These are phyloP conservation scores for Fomitiporia mediterranea DNA, from an alignment of 1,284 basidiomycete species.

Conservation along the genomic window DNA sequence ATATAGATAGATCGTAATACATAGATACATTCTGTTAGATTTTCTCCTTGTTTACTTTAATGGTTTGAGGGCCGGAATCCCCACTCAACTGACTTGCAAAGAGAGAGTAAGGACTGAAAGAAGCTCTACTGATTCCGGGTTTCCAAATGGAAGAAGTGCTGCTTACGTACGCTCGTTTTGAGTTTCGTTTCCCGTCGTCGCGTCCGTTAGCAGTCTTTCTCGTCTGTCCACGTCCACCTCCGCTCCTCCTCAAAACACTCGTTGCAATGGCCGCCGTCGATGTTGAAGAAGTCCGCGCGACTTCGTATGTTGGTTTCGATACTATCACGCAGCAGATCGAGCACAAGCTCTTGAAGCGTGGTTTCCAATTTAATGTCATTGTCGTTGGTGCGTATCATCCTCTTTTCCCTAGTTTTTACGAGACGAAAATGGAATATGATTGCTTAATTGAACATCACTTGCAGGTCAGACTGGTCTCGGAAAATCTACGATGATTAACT, in stretches of 20 bases:
- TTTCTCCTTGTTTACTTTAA: not conserved
- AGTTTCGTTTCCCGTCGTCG: slow-evolving; percentile 10
- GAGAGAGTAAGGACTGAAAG: no score
- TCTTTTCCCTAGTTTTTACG: slow-evolving; percentile 1
- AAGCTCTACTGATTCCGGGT: not conserved
- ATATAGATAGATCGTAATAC: not conserved
- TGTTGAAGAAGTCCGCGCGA: slow-evolving; percentile 78
- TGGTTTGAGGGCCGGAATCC: no score
- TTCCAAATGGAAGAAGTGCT: slow-evolving; percentile 4
- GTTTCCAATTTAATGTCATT: slow-evolving; percentile 99
- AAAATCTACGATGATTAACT: slow-evolving; percentile 98
- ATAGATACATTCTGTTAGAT: not conserved
- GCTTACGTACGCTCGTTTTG: slow-evolving; percentile 8
- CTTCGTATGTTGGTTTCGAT: slow-evolving; percentile 92
- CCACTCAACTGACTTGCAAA: not conserved
- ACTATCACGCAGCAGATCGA: slow-evolving; percentile 97
- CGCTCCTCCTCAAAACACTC: not conserved
- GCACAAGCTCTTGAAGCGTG: slow-evolving; percentile 98
- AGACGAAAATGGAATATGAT: not conserved
- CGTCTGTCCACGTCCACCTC: slow-evolving; percentile 7
- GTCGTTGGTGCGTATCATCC: slow-evolving; percentile 70
- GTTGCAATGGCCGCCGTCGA: slow-evolving; percentile 38
- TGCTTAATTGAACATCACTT: not conserved
- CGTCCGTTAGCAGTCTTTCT: slow-evolving; percentile 7
- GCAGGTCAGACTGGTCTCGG: slow-evolving; percentile 95